Conservation (phyloP, 805 yeast genomes). For the Peterozyma toletana region DNA sequence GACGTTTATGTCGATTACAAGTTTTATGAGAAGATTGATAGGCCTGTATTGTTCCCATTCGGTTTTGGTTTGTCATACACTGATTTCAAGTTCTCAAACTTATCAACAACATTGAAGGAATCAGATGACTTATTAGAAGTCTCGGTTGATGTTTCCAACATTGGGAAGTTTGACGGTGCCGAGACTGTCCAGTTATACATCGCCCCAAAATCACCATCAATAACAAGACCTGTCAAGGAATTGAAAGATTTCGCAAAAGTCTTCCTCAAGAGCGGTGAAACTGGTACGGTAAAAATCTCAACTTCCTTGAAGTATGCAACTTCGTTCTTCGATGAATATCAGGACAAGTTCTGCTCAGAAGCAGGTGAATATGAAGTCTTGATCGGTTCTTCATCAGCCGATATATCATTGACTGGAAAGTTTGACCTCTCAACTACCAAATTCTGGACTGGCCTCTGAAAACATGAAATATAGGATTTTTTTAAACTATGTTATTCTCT, state of each 20-base stretch:
- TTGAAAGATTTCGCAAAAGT: conserved; percentile 52
- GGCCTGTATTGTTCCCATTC: conserved; percentile 48
- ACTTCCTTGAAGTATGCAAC: conserved; percentile 41
- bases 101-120: conserved; percentile 23
- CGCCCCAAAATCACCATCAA: conserved; percentile 21
- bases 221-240: conserved; percentile 51
- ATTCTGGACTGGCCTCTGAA: conserved; percentile 11
- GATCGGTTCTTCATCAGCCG: conserved; percentile 30
- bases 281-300: conserved; percentile 26
- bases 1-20: conserved; percentile 60
- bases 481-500: no score
- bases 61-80: conserved; percentile 61
- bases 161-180: conserved; percentile 40
- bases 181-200: conserved; percentile 54
- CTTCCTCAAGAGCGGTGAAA: conserved; percentile 34
- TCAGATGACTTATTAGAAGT: conserved; percentile 16
- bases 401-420: conserved; percentile 4
- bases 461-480: no score
- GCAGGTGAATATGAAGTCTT: conserved; percentile 41
- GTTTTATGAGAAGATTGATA: conserved; percentile 45
- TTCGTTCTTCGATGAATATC: conserved; percentile 46
- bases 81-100: conserved; percentile 32
- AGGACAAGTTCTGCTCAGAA: conserved; percentile 43
- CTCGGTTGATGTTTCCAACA: conserved; percentile 35
- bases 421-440: conserved; percentile 6